phyloP scores from a whole-genome alignment of 2,329 filamentous ascomycete species.

The Teratosphaeria gauchensis region DNA sequence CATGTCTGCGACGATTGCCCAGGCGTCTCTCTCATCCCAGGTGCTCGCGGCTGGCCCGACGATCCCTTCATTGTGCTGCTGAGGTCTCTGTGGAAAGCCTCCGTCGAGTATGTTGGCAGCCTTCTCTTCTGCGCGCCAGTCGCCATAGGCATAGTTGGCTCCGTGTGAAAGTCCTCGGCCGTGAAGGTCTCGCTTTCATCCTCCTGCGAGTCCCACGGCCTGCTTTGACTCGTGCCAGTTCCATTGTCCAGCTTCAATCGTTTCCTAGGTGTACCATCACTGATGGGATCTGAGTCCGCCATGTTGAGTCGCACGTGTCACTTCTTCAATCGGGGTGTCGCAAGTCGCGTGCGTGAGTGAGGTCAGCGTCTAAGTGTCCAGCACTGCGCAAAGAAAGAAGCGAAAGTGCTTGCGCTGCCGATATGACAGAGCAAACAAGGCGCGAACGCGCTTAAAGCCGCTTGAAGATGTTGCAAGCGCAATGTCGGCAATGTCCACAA shows the following conservation, averaged over 20 bases:
- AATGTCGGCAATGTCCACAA: background rate
- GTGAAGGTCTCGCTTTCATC: slow-evolving; percentile 42
- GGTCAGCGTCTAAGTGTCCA: background rate
- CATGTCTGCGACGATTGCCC: background rate
- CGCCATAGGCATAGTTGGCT: slow-evolving; percentile 39
- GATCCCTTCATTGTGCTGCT: slow-evolving; percentile 4
- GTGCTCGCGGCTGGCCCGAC: background rate
- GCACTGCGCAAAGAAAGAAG: background rate
- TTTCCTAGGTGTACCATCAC: slow-evolving; percentile 25
- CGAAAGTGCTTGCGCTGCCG: background rate
- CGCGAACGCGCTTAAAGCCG: background rate
- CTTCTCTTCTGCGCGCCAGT: slow-evolving; percentile 11
- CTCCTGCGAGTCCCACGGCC: slow-evolving; percentile 27
- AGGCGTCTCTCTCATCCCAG: background rate
- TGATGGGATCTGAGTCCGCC: slow-evolving; percentile 27
- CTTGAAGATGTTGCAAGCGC: background rate
- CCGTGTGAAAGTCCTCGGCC: slow-evolving; percentile 41
- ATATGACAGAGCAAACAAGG: background rate
- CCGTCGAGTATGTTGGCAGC: slow-evolving; percentile 11
- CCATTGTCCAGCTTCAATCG: slow-evolving; percentile 19
- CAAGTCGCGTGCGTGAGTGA: background rate
- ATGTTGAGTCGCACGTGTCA: slow-evolving; percentile 8
- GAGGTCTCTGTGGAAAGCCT: slow-evolving; percentile 15
- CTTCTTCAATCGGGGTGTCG: background rate
- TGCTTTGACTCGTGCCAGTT: slow-evolving; percentile 3